Conservation (phyloP, 257 asterid genomes). For the Eucommia ulmoides region DNA sequence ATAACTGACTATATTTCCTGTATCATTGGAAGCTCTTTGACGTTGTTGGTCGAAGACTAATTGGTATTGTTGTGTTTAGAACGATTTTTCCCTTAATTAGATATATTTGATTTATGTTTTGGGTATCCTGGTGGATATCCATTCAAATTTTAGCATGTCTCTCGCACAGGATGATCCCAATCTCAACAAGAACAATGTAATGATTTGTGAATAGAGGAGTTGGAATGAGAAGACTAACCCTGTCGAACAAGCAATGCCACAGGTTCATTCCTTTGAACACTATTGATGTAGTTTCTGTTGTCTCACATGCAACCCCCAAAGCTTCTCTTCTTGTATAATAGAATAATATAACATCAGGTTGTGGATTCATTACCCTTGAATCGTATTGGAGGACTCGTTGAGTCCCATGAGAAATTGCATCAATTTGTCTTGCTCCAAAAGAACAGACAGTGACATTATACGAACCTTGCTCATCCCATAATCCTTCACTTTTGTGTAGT, state of each 20-base stretch:
- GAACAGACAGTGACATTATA: constrained; percentile 1
- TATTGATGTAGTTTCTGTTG: not conserved
- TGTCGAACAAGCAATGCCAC: constrained; percentile 1
- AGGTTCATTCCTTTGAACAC: not conserved
- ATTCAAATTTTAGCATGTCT: not conserved
- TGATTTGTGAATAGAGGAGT: not conserved
- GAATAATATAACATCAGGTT: not conserved
- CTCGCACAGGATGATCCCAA: not conserved
- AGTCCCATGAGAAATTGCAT: constrained; percentile 2
- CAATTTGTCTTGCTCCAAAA: not conserved
- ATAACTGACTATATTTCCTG: constrained; percentile 1
- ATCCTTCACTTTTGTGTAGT: not conserved
- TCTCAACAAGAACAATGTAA: constrained; percentile 4
- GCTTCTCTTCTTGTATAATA: not conserved
- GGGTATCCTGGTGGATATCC: not conserved
- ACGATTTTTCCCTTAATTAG: not conserved
- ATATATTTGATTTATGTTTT: not conserved
- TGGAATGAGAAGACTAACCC: not conserved
- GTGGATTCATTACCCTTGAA: not conserved
- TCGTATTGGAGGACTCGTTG: not conserved
- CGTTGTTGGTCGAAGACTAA: constrained; percentile 1
- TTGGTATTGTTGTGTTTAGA: not conserved
- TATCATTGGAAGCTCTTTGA: not conserved
- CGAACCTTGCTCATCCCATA: constrained; percentile 1
- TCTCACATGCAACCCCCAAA: not conserved